Evolutionary conservation across 2,329 filamentous ascomycete species (phyloP).

Genomic region (Endoconidiophora polonica): DNA sequence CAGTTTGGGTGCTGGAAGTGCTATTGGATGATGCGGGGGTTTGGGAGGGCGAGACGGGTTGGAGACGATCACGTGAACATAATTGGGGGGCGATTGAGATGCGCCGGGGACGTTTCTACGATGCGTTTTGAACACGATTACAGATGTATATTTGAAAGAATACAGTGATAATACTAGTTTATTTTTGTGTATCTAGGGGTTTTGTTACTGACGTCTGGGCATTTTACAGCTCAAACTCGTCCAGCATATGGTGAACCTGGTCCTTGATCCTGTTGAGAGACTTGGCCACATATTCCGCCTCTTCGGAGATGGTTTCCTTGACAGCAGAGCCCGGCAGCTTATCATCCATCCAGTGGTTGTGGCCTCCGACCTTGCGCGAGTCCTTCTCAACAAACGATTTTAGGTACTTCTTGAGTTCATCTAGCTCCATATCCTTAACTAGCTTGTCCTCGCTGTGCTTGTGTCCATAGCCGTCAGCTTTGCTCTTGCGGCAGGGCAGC

Average conservation of each 20-base stretch:
- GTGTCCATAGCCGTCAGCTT: slow-evolving; percentile 15
- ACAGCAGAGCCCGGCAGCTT: neutral
- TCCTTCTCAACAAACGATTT: slow-evolving; percentile 10
- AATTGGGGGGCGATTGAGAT: slow-evolving; percentile 35
- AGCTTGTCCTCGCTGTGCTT: slow-evolving; percentile 5
- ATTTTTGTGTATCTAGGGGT: neutral
- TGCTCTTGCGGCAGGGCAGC: slow-evolving; percentile 50
- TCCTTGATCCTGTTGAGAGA: neutral
- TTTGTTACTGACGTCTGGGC: neutral
- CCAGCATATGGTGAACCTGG: slow-evolving; percentile 4
- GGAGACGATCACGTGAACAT: slow-evolving; percentile 30
- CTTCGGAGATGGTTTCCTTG: neutral
- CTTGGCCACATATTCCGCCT: neutral
- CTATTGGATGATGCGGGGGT: slow-evolving; percentile 33
- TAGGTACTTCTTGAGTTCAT: slow-evolving; percentile 17
- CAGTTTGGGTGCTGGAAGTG: slow-evolving; percentile 32
- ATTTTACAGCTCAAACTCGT: slow-evolving; percentile 6
- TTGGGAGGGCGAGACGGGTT: slow-evolving; percentile 21
- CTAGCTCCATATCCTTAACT: slow-evolving; percentile 11
- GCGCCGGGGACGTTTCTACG: slow-evolving; percentile 22
- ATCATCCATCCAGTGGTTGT: slow-evolving; percentile 11
- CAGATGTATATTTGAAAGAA: neutral
- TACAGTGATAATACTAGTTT: neutral
- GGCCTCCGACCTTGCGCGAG: slow-evolving; percentile 7
- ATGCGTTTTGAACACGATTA: neutral